Evolutionary conservation across 495 filamentous ascomycete genomes (phyloP), one percentile per base, ranked within the genome.

Genomic region (Penicillium argentinense): DNA sequence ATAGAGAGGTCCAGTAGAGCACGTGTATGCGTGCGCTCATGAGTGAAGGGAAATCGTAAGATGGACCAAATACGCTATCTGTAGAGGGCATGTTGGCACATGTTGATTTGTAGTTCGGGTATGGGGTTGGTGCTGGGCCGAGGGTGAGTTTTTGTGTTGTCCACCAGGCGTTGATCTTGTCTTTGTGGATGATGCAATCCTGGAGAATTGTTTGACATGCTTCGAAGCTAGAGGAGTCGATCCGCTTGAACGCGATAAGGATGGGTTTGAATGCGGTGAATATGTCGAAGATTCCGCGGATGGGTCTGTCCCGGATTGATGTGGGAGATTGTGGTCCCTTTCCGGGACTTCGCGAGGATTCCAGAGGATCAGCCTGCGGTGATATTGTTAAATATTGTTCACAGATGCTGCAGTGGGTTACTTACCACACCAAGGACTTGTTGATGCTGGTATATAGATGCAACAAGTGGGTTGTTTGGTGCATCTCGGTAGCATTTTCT

Each of bases 101-200:
- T 5, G 16, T 36, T 36, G 33, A 36, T 11, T 36, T 36, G 33
- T 12, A 36, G 33, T 36, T 36, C 11, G 14, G 33, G 17, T 36
- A 36, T 3, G 33, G 14, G n/a, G 33, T 36, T 8, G 33, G 33
- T 18, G 18, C 33, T 18, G 33, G 7, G 12, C 33, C 33, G 16
- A 36, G 33, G 8, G 33, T 12, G 11, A 18, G 33, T 7, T 36
- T 19, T 36, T 19, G n/a, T 12, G 33, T 9, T 36, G 8, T 3
- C 17, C 16, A 36, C 33, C 33, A 36, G 33, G 33, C 33, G 3
- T 8, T 19, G 1, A 36, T 36, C 2, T 36, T 36, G n/a, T 36
- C 33, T 36, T 36, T 36, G 33, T 36, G 33, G 33, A 18, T 19
- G 4, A 36, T 36, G 33, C 33, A 36, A 9, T 36, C 33, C 12